These are phyloP conservation scores for Oenanthe javanica DNA, from an alignment of 140 eudicot genomes.

Conservation along the genomic window DNA sequence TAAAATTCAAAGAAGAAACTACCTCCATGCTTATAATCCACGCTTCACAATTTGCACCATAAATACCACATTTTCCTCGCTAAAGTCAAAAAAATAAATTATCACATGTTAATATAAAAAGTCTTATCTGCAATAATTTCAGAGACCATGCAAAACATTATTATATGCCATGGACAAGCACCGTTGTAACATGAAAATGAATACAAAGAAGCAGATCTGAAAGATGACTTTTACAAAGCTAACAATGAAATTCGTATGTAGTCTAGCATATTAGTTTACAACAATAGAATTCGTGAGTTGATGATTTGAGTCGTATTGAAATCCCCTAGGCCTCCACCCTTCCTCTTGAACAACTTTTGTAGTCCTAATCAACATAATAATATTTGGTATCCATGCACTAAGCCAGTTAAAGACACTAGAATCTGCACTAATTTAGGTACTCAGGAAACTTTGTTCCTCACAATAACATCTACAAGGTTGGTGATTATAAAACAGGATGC, in stretches of 20 bases:
- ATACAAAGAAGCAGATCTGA: not conserved
- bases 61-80: constrained; percentile 89
- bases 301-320: not conserved
- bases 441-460: not conserved
- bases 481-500: not conserved
- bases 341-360: not conserved
- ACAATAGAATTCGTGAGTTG: not conserved
- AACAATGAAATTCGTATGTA: not conserved
- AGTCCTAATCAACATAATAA: not conserved
- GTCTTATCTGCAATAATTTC: not conserved
- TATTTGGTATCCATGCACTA: not conserved
- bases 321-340: not conserved
- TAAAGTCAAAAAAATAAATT: constrained; percentile 12
- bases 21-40: constrained; percentile 99
- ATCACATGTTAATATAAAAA: constrained; percentile 6
- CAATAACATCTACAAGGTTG: not conserved
- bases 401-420: not conserved
- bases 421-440: not conserved
- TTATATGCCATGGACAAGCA: not conserved
- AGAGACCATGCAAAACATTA: not conserved
- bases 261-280: not conserved
- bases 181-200: constrained; percentile 1
- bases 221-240: not conserved
- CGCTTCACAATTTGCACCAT: constrained; percentile 75
- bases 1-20: not conserved